A percentile compares a stretch with the other conserved stretches of the same genome.
Evolutionary conservation across 306 rosid genomes (phyloP).

Genomic region (Chamaecrista fasciculata): DNA sequence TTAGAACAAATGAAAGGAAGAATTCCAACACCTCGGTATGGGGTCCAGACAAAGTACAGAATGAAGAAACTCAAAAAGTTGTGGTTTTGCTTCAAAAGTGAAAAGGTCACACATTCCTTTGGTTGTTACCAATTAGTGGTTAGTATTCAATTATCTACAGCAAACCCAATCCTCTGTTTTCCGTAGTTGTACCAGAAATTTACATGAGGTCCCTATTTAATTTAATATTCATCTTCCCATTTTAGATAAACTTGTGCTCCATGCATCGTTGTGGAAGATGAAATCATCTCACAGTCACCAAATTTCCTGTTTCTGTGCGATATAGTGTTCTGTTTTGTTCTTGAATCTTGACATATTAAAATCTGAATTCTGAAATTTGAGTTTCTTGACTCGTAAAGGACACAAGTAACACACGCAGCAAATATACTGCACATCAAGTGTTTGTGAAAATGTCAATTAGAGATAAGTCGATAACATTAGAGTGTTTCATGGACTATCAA

Average conservation of each 20-base stretch:
- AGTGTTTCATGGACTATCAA: not conserved
- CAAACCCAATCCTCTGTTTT: not conserved
- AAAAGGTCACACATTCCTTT: not conserved
- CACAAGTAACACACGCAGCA: not conserved
- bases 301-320: not conserved
- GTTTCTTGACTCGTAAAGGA: not conserved
- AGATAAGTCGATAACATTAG: not conserved
- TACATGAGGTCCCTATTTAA: not conserved
- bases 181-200: not conserved
- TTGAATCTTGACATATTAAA: too few relatives aligned
- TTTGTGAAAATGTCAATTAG: not conserved
- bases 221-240: not conserved
- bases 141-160: too few relatives aligned
- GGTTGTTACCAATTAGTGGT: too few relatives aligned
- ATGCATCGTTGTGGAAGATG: not conserved
- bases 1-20: not conserved
- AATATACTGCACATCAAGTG: not conserved
- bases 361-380: not conserved
- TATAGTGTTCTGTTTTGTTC: not conserved
- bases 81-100: not conserved
- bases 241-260: not conserved
- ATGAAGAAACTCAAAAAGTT: not conserved
- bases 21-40: not conserved
- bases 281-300: not conserved
- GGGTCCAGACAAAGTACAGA: not conserved